Conservation (phyloP, 306 rosid species). For the Citrullus mucosospermus region DNA sequence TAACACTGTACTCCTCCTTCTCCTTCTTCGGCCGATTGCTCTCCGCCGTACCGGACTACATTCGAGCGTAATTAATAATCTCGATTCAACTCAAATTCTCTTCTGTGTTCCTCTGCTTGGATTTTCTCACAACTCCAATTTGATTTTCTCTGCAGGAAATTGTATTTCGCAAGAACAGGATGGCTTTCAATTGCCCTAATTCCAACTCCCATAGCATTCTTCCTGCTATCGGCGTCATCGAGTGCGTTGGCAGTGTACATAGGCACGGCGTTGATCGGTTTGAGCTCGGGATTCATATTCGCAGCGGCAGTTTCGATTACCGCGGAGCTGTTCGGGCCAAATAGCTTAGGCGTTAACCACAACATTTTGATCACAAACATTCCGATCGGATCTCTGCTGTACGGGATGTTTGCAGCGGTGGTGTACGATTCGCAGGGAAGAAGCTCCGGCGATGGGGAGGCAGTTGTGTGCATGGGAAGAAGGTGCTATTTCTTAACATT, state of each 20-base stretch:
- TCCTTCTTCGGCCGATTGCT: conserved; percentile 96
- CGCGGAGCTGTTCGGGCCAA: conserved; percentile 83
- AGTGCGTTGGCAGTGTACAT: conserved; percentile 23
- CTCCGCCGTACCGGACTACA: conserved; percentile 81
- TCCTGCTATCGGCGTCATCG: conserved; percentile 52
- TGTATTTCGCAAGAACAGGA: conserved; percentile 91
- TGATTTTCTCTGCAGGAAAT: conserved; percentile 35
- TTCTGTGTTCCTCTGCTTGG: background rate
- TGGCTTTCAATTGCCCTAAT: conserved; percentile 72
- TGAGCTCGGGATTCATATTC: conserved; percentile 90
- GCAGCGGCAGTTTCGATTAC: conserved; percentile 93
- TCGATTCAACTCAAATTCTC: background rate
- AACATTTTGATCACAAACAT: conserved; percentile 84
- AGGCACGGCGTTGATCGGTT: conserved; percentile 73
- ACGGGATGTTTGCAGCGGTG: conserved; percentile 65
- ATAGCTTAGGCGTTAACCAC: conserved; percentile 74
- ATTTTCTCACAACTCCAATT: background rate
- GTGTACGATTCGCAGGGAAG: conserved; percentile 57
- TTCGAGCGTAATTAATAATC: conserved; percentile 43
- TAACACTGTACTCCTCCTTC: conserved; percentile 76
- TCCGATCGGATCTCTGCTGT: conserved; percentile 78
- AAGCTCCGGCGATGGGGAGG: conserved; percentile 13
- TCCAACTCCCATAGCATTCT: conserved; percentile 83
- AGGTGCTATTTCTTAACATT: conserved; percentile 65
- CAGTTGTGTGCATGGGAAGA: conserved; percentile 79